Base-by-base conservation (phyloP, 805 yeast species). In the Ogataea zsoltii region DNA sequence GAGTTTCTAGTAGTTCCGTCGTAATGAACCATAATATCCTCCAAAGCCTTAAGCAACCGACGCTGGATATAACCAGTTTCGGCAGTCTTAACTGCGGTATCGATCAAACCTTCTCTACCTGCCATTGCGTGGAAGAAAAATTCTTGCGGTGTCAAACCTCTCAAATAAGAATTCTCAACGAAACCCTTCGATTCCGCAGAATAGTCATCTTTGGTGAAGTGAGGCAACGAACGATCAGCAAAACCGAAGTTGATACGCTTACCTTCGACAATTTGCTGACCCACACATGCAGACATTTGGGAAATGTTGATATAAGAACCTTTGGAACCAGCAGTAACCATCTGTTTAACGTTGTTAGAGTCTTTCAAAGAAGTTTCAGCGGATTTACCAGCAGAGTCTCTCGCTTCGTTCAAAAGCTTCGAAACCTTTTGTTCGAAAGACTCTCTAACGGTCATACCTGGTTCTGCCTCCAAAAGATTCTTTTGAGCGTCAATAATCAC, bases 61-160 rank as follows among this genome's bases (percentile, higher is more conserved):
- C 98, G 92, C 72, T 92, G 98, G 63, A 92, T 91, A 68, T 92
- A 92, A 72, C 98, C 98, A 21, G 98, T 91, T 71, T 92, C 98
- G 2, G 99, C 98, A 33, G 99, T 94, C 69, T 94, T 94, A 39
- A 94, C 99, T 13, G 99, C 99, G 44, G 99, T 94, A 78, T 94
- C 99, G 66, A 94, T 95, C 65, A 94, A 77, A 77, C 99, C 99
- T 74, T 94, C 99, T 79, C 99, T 89, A 75, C 99, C 99, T 63
- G 99, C 98, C 97, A 94, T 94, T 42, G 98, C 97, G 67, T 94
- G 99, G 85, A 94, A 94, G 67, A 94, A 91, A 68, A 94, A 94
- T 68, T 94, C 99, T 69, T 94, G 98, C 28, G 99, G 99, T 5
- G 99, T 91, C 61, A 94, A 77, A 31, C 99, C 99, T 75, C 98